Conservation (phyloP, 1,284 basidiomycete genomes). For the Tremellales sp. region DNA sequence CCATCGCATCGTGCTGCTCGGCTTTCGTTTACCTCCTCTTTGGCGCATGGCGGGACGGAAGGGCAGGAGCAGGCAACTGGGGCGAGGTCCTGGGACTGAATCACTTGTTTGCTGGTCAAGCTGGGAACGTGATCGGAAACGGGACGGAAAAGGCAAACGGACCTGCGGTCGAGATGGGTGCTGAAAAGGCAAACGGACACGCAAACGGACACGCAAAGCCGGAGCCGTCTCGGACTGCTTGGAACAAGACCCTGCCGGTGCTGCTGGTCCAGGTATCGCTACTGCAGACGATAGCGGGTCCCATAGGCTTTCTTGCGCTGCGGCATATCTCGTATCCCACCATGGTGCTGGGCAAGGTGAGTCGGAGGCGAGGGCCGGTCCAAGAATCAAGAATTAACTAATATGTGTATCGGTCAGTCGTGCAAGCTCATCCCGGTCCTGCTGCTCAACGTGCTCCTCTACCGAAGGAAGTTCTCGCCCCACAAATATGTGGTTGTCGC, state of each 20-base stretch:
- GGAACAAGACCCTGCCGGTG: conserved; percentile 36
- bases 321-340: conserved; percentile 97
- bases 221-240: conserved; percentile 25
- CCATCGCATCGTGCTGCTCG: conserved; percentile 70
- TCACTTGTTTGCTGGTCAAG: conserved; percentile 13
- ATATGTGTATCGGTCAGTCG: conserved; percentile 51
- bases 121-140: not conserved
- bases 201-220: not conserved
- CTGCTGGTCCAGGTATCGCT: conserved; percentile 76
- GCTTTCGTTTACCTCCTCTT: conserved; percentile 76
- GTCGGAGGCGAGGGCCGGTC: conserved; percentile 2
- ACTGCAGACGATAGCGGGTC: conserved; percentile 86
- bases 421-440: conserved; percentile 75
- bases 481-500: conserved; percentile 93
- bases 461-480: conserved; percentile 81
- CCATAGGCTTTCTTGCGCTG: conserved; percentile 91
- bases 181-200: conserved; percentile 2
- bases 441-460: conserved; percentile 57
- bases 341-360: conserved; percentile 87
- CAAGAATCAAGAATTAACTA: not conserved
- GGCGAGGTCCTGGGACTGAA: conserved; percentile 24
- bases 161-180: conserved; percentile 7
- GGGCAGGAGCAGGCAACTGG: conserved; percentile 4
- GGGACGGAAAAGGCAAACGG: not conserved
- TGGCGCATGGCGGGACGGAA: conserved; percentile 25